Percentiles rank a stretch among this genome's conserved stretches.
Evolutionary conservation across 257 asterid genomes (phyloP).

Genomic region (Ophiorrhiza pumila): DNA sequence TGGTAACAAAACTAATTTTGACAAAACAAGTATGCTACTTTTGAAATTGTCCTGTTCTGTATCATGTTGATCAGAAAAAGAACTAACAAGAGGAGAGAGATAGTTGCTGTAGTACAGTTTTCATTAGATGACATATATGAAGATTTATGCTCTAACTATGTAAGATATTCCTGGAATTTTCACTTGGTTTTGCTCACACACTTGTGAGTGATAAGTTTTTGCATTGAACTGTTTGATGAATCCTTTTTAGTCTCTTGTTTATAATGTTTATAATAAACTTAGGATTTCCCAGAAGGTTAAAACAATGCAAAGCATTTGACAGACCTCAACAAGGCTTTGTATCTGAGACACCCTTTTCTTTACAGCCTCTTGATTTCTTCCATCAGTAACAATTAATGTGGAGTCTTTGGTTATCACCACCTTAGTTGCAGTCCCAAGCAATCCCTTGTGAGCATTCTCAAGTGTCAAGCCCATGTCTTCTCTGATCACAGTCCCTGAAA

Average conservation of each 20-base stretch:
- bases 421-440: conserved; percentile 72
- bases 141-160: neutral
- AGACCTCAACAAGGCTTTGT: conserved; percentile 68
- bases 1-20: neutral
- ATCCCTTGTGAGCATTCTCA: conserved; percentile 49
- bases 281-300: too few relatives aligned
- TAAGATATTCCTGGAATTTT: neutral
- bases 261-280: too few relatives aligned
- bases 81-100: neutral
- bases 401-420: conserved; percentile 72
- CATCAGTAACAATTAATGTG: conserved; percentile 68
- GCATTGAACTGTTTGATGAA: neutral
- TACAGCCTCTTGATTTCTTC: conserved; percentile 59
- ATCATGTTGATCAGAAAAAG: neutral
- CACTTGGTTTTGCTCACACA: neutral
- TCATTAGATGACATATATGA: neutral
- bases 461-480: conserved; percentile 72
- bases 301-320: neutral
- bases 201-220: neutral
- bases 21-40: neutral
- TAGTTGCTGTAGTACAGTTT: neutral
- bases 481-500: conserved; percentile 70
- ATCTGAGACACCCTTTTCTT: conserved; percentile 52
- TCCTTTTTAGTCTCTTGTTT: neutral
- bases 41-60: neutral